phyloP scores from a whole-genome alignment of 768 basidiomycete species.

The Pleurotus platypus region DNA sequence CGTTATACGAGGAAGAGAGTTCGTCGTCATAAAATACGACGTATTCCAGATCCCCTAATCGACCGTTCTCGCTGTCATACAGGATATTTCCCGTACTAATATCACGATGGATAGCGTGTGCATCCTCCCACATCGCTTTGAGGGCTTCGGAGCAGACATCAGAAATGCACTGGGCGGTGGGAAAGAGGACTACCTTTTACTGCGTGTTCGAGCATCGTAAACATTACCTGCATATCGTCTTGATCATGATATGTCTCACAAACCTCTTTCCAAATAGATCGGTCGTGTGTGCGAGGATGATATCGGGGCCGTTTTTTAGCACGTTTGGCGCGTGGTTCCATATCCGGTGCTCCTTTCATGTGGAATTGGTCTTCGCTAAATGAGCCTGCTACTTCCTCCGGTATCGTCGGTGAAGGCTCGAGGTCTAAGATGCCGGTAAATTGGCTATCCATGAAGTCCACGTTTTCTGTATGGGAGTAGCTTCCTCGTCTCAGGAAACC shows the following conservation, averaged over 20 bases:
- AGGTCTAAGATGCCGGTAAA: not conserved
- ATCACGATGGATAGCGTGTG: slow-evolving; percentile 14
- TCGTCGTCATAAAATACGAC: not conserved
- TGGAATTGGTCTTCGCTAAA: no score
- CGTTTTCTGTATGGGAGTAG: not conserved
- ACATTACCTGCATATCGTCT: not conserved
- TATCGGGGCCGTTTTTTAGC: not conserved
- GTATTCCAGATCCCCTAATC: slow-evolving; percentile 13
- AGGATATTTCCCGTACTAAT: slow-evolving; percentile 14
- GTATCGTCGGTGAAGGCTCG: not conserved
- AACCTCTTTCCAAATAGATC: not conserved
- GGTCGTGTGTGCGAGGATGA: not conserved
- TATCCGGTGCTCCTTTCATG: no score
- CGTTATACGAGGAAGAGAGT: not conserved
- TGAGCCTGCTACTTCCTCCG: not conserved
- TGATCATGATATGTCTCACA: not conserved
- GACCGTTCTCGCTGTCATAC: slow-evolving; percentile 2
- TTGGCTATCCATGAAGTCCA: not conserved
- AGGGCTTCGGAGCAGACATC: slow-evolving; percentile 6
- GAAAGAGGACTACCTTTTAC: slow-evolving; percentile 6
- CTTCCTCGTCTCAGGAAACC: not conserved
- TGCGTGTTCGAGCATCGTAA: not conserved
- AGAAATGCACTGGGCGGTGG: not conserved
- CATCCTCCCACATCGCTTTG: not conserved
- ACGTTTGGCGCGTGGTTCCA: no score